phyloP scores from a whole-genome alignment of 1,284 basidiomycete genomes.

The Lentinus polychrous region DNA sequence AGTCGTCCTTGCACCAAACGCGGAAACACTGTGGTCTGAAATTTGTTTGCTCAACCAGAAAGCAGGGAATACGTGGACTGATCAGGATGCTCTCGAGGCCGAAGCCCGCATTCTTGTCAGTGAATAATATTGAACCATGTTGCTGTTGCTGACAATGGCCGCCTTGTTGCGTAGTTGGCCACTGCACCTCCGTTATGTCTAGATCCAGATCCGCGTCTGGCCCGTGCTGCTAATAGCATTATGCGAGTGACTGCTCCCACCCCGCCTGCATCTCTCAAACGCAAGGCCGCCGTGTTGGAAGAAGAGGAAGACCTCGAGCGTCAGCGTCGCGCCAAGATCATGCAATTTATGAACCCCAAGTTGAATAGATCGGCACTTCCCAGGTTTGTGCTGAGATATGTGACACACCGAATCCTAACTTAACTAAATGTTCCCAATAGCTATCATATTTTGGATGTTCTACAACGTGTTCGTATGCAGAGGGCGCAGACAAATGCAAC shows the following conservation, averaged over 20 bases:
- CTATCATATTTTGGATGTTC: slow-evolving; percentile 46
- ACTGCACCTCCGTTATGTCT: slow-evolving; percentile 69
- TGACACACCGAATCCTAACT: slow-evolving; percentile 7
- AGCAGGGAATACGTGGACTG: slow-evolving; percentile 51
- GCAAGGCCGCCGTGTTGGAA: slow-evolving; percentile 62
- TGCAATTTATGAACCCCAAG: slow-evolving; percentile 70
- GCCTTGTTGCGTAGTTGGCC: slow-evolving; percentile 41
- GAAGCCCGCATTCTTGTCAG: slow-evolving; percentile 67
- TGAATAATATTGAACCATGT: slow-evolving; percentile 7
- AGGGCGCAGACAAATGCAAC: slow-evolving; percentile 16
- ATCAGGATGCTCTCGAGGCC: slow-evolving; percentile 59
- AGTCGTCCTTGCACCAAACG: slow-evolving; percentile 65
- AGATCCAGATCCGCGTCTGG: slow-evolving; percentile 66
- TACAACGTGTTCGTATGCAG: slow-evolving; percentile 20
- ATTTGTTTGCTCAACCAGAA: slow-evolving; percentile 62
- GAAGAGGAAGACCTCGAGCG: slow-evolving; percentile 70
- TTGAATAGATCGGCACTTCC: slow-evolving; percentile 16
- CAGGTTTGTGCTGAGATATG: slow-evolving; percentile 10
- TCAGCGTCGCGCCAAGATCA: slow-evolving; percentile 60
- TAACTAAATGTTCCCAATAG: slow-evolving; percentile 24
- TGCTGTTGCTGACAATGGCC: background rate
- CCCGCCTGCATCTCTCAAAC: slow-evolving; percentile 63
- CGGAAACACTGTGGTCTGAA: slow-evolving; percentile 71
- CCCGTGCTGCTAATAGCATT: slow-evolving; percentile 65
- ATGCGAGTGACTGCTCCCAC: slow-evolving; percentile 62